Percentiles rank a stretch among this genome's conserved stretches.
phyloP scores from a whole-genome alignment of 2,329 filamentous ascomycete genomes.

The Sarocladium oryzae region DNA sequence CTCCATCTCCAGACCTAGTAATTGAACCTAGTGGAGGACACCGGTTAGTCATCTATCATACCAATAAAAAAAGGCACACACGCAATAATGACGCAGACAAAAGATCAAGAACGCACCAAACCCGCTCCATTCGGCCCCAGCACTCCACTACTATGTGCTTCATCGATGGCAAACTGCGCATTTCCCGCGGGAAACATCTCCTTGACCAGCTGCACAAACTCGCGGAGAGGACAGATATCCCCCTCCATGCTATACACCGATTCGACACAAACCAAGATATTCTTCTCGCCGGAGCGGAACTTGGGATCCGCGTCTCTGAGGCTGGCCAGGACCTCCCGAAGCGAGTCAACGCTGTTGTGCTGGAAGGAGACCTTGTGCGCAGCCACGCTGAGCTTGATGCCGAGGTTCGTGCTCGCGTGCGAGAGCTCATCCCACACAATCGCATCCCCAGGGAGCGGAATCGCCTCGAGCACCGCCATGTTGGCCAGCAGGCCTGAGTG shows the following conservation, averaged over 20 bases:
- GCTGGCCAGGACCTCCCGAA: too few relatives aligned
- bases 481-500: constrained; percentile 30
- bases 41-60: too few relatives aligned
- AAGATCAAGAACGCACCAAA: too few relatives aligned
- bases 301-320: too few relatives aligned
- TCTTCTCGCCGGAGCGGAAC: too few relatives aligned
- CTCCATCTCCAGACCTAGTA: constrained; percentile 40
- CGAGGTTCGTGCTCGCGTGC: constrained; percentile 61
- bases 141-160: constrained; percentile 47
- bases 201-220: constrained; percentile 28
- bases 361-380: too few relatives aligned
- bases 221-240: too few relatives aligned
- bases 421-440: constrained; percentile 61
- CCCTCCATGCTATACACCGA: too few relatives aligned
- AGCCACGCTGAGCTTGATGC: constrained; percentile 32
- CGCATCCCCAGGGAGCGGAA: constrained; percentile 45
- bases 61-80: too few relatives aligned
- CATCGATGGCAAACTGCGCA: constrained; percentile 47
- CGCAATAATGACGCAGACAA: too few relatives aligned
- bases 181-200: constrained; percentile 28
- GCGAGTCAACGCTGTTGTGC: too few relatives aligned
- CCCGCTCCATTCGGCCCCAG: constrained; percentile 37
- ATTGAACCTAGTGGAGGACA: constrained; percentile 42
- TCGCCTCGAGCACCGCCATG: constrained; percentile 38
- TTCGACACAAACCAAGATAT: too few relatives aligned